Evolutionary conservation across 805 yeast genomes (phyloP).

Genomic region (Spencermartinsiella europaea): DNA sequence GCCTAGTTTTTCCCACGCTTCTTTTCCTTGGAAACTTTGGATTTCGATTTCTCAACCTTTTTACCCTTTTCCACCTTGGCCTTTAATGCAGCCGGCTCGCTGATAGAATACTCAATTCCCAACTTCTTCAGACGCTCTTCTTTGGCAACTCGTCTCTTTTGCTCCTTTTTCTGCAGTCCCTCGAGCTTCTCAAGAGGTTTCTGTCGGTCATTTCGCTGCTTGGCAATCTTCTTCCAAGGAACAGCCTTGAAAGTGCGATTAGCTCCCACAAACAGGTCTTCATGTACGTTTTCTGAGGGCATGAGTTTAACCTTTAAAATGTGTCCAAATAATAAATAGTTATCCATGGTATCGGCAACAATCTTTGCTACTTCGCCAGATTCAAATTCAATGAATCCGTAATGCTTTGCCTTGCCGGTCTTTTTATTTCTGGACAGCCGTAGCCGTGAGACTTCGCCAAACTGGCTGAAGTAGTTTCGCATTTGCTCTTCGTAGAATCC

Average conservation of each 20-base stretch:
- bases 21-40: too few relatives aligned
- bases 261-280: slow-evolving; percentile 53
- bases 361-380: slow-evolving; percentile 70
- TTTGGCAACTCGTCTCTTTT: slow-evolving; percentile 40
- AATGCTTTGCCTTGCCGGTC: slow-evolving; percentile 87
- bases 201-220: slow-evolving; percentile 50
- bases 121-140: slow-evolving; percentile 45
- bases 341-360: slow-evolving; percentile 95
- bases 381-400: slow-evolving; percentile 82
- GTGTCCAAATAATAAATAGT: slow-evolving; percentile 84
- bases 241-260: slow-evolving; percentile 50
- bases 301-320: slow-evolving; percentile 66
- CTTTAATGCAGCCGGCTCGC: slow-evolving; percentile 4
- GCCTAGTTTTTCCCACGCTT: too few relatives aligned
- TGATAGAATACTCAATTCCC: slow-evolving; percentile 50
- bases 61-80: neutral
- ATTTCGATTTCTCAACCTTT: slow-evolving; percentile 2
- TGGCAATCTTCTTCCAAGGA: slow-evolving; percentile 55
- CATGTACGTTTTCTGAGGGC: slow-evolving; percentile 36
- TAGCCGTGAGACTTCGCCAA: slow-evolving; percentile 76
- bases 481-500: slow-evolving; percentile 78
- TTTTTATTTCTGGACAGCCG: slow-evolving; percentile 83
- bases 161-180: slow-evolving; percentile 44
- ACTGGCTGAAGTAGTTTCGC: slow-evolving; percentile 79
- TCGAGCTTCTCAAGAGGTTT: slow-evolving; percentile 56